Percentiles rank a stretch among this genome's conserved stretches.
phyloP scores from a whole-genome alignment of 495 filamentous ascomycete genomes.

The Xylaria nigripes region DNA sequence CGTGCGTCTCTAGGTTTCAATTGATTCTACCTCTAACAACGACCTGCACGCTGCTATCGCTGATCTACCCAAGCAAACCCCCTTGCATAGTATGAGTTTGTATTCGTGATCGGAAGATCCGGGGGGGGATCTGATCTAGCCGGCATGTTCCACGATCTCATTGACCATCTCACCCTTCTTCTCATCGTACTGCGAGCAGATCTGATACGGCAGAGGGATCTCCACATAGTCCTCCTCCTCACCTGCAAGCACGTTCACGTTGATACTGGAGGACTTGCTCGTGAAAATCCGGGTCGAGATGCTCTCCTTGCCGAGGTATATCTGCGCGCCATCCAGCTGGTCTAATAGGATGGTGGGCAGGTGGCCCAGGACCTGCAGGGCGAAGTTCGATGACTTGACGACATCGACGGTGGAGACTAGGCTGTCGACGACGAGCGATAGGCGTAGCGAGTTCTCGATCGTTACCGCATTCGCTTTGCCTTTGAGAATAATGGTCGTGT shows the following conservation, averaged over 20 bases:
- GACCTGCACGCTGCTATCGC: not conserved
- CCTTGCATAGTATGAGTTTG: not conserved
- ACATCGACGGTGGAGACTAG: slow-evolving; percentile 87
- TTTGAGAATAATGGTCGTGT: slow-evolving; percentile 77
- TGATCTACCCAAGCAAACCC: not conserved
- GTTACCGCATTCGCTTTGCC: slow-evolving; percentile 95
- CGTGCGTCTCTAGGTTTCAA: not conserved
- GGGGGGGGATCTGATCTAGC: slow-evolving; percentile 33
- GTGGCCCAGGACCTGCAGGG: slow-evolving; percentile 74
- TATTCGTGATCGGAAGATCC: not conserved
- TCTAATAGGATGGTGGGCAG: slow-evolving; percentile 85
- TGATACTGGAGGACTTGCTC: slow-evolving; percentile 75
- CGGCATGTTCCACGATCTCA: slow-evolving; percentile 86
- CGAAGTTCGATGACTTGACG: slow-evolving; percentile 89
- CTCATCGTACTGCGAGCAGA: slow-evolving; percentile 64
- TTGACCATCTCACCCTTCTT: slow-evolving; percentile 62
- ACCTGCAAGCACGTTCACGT: slow-evolving; percentile 69
- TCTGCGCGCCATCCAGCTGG: slow-evolving; percentile 79
- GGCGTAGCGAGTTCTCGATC: slow-evolving; percentile 77
- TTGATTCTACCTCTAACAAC: not conserved
- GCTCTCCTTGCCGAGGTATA: slow-evolving; percentile 78
- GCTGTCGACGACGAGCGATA: slow-evolving; percentile 78
- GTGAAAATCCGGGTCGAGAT: slow-evolving; percentile 72
- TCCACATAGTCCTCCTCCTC: slow-evolving; percentile 74
- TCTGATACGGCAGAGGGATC: slow-evolving; percentile 79